Conservation (phyloP, 2,329 filamentous ascomycete species). For the Chrysosphaeria jannelii region DNA sequence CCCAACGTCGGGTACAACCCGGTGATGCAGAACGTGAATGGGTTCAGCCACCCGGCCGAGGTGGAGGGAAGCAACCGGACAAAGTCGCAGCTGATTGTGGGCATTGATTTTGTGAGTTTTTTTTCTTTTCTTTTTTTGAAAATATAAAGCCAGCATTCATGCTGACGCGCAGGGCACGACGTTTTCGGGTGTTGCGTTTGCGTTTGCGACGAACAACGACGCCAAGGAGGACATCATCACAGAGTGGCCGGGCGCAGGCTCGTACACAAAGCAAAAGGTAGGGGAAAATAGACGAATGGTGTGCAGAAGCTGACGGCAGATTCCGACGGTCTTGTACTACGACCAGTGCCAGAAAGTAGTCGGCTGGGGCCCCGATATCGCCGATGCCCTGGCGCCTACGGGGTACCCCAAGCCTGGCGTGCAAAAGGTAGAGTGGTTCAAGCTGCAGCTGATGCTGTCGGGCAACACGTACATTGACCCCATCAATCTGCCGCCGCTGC, state of each 20-base stretch:
- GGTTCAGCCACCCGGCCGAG: conserved; percentile 22
- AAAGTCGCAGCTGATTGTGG: conserved; percentile 92
- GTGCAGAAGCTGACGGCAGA: no score
- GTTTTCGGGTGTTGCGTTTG: conserved; percentile 90
- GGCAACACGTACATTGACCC: conserved; percentile 98
- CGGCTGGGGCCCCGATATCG: conserved; percentile 97
- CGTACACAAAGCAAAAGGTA: conserved; percentile 97
- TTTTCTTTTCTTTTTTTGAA: neutral
- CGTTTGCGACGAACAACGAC: conserved; percentile 90
- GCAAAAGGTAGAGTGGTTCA: conserved; percentile 99
- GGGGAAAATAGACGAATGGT: conserved; percentile 2
- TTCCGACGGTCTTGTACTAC: conserved; percentile 97
- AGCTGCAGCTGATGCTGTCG: conserved; percentile 92
- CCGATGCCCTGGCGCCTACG: conserved; percentile 81
- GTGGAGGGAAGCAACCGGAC: conserved; percentile 68
- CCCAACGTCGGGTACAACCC: conserved; percentile 8
- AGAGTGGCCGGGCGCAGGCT: conserved; percentile 93
- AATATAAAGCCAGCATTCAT: conserved; percentile 1
- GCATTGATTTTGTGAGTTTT: conserved; percentile 74
- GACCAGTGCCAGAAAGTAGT: conserved; percentile 98
- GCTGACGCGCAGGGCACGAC: conserved; percentile 44
- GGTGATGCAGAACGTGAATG: conserved; percentile 10
- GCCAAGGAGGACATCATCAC: conserved; percentile 97
- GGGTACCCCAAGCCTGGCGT: conserved; percentile 94
- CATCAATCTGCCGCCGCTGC: conserved; percentile 90